Conservation (phyloP, 2,329 filamentous ascomycete species). For the Cladosporium sp. region DNA sequence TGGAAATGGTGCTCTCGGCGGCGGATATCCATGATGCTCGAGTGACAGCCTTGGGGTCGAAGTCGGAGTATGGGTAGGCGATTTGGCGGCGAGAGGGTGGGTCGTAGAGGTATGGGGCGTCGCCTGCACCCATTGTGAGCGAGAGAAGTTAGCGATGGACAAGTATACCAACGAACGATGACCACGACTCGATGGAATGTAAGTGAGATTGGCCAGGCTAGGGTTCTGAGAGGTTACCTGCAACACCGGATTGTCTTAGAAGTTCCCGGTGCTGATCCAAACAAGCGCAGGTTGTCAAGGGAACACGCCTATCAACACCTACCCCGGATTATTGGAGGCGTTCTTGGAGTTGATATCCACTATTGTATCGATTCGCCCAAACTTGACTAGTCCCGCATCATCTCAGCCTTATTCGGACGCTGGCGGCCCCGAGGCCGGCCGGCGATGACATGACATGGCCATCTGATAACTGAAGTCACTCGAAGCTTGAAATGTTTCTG, state of each 20-base stretch:
- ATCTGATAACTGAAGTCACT: conserved; percentile 13
- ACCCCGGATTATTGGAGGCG: neutral
- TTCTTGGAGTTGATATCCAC: conserved; percentile 5
- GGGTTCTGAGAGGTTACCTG: neutral
- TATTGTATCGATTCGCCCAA: conserved; percentile 6
- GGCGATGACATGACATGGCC: conserved; percentile 11
- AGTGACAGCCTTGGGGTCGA: conserved; percentile 85
- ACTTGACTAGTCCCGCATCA: conserved; percentile 6
- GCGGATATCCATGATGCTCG: conserved; percentile 64
- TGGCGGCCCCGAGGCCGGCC: conserved; percentile 16
- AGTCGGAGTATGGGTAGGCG: conserved; percentile 57
- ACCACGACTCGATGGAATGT: neutral
- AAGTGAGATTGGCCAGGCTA: conserved; percentile 3
- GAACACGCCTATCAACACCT: neutral
- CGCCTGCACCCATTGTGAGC: conserved; percentile 26
- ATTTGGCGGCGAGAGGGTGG: conserved; percentile 53
- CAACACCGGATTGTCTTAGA: conserved; percentile 8
- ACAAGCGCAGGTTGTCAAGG: neutral
- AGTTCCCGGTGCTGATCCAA: neutral
- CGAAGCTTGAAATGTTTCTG: conserved; percentile 11
- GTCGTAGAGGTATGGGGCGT: conserved; percentile 74
- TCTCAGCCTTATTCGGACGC: conserved; percentile 7
- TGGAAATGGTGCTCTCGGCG: conserved; percentile 53
- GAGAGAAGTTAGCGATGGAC: conserved; percentile 12
- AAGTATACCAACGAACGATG: neutral